Base-by-base conservation (phyloP, 1,284 basidiomycete species). In the Cystobasidium pallidum region DNA sequence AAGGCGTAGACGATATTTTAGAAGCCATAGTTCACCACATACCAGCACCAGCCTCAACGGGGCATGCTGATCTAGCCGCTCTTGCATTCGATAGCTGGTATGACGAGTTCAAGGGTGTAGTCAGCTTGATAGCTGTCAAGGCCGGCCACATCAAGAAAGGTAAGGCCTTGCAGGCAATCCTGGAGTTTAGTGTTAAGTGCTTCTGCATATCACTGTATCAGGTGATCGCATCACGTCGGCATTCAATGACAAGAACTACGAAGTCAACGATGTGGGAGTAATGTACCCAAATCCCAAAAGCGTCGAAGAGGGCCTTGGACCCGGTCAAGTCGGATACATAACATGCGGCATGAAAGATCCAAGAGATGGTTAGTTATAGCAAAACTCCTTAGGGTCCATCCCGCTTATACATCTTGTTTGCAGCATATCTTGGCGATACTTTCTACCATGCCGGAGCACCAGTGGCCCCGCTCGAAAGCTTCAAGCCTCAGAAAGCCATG, bases 261-360 rank as follows among this genome's bases (percentile, higher is more conserved):
- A 98, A 74, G 87, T 99, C 26, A 87, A 89, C 19, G 94, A 97
- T 76, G 82, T 97, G 10, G 96, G 96, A 17, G 87, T 99, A 73
- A 89, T 97, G 86, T 86, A 95, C 79, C 96, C 95, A 0, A 91
- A 93, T 77, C 92, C 95, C 79, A 83, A 88, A 21, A 84, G 88
- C 8, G 90, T 78, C 11, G 47, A 52, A 49, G 15, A 68, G 41
- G 6, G 64, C 45, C 6, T 73, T 70, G n/a, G 62, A 57, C 17
- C 77, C 66, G 59, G 78, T 73, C 26, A 78, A 75, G 75, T 76
- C 73, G 71, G 82, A 55, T 73, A 77, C 76, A 28, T 79, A 45
- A 77, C 76, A 1, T 97, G 94, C 81, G 97, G 93, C 79, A 99
- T 99, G 95, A 99, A 98, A 81, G 91, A 98, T 78, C 92, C 92